Percentiles rank a stretch among this genome's conserved stretches.
Conservation (phyloP, 345 rosid genomes). For the Orychophragmus violaceus region DNA sequence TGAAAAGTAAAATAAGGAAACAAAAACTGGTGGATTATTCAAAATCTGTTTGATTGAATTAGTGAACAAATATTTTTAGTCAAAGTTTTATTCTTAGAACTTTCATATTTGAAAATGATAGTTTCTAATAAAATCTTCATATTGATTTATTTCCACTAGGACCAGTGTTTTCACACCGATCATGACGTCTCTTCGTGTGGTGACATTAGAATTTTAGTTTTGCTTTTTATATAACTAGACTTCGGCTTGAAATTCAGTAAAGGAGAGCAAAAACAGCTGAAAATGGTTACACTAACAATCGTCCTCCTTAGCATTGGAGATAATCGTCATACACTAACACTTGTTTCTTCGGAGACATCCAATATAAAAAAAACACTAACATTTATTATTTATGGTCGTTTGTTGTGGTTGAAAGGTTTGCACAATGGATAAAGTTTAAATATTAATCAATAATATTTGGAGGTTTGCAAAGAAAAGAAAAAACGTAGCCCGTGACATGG, state of each 20-base stretch:
- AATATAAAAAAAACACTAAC: too few relatives aligned
- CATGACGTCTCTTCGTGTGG: conserved; percentile 34
- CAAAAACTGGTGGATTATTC: neutral
- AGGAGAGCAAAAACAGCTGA: neutral
- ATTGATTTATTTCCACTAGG: neutral
- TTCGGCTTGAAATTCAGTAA: neutral
- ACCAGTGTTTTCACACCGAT: conserved; percentile 33
- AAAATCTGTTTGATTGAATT: neutral
- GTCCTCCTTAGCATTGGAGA: neutral
- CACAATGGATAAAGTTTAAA: conserved; percentile 14
- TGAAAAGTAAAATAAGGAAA: neutral
- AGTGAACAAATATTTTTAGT: neutral
- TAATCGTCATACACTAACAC: neutral
- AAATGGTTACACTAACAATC: neutral
- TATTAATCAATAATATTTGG: neutral
- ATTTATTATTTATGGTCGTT: neutral
- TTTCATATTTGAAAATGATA: conserved; percentile 2
- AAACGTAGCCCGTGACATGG: conserved; percentile 7
- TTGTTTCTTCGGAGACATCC: neutral
- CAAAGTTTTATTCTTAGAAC: neutral
- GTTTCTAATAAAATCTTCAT: neutral
- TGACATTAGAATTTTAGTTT: conserved; percentile 43
- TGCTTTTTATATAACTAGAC: neutral
- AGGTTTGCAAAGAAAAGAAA: neutral
- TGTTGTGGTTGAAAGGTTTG: conserved; percentile 7